Evolutionary conservation across 2,329 filamentous ascomycete genomes (phyloP).

Genomic region (Apiospora marii): DNA sequence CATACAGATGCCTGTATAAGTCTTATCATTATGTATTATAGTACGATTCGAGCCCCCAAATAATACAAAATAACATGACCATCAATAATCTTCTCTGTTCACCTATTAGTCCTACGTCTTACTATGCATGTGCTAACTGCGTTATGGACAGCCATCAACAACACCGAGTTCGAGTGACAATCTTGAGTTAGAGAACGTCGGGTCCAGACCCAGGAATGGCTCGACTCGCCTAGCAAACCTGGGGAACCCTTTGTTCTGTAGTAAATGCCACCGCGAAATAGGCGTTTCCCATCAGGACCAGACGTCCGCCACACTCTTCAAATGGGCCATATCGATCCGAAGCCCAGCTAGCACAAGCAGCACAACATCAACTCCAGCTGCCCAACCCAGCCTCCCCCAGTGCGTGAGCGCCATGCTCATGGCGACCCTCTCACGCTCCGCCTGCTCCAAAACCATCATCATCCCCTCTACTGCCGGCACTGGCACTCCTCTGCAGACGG

Average conservation of each 20-base stretch:
- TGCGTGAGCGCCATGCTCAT: conserved; percentile 62
- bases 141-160: conserved; percentile 9
- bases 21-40: conserved; percentile 34
- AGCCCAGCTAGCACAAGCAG: conserved; percentile 34
- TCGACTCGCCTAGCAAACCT: conserved; percentile 5
- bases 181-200: conserved; percentile 24
- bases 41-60: conserved; percentile 20
- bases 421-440: conserved; percentile 62
- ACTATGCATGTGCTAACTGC: conserved; percentile 4
- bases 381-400: conserved; percentile 51
- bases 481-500: conserved; percentile 11
- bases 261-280: conserved; percentile 52
- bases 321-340: conserved; percentile 62
- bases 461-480: conserved; percentile 45
- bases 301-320: conserved; percentile 60
- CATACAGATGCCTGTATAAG: conserved; percentile 30
- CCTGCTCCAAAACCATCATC: conserved; percentile 64
- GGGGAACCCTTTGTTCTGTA: conserved; percentile 49
- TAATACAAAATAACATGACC: conserved; percentile 17
- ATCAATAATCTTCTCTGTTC: not conserved
- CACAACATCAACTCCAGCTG: conserved; percentile 27
- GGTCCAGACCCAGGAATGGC: conserved; percentile 27
- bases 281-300: conserved; percentile 57
- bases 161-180: not conserved
- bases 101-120: not conserved